Base-by-base conservation (phyloP, 768 basidiomycete genomes). In the Termitomyces sp. region DNA sequence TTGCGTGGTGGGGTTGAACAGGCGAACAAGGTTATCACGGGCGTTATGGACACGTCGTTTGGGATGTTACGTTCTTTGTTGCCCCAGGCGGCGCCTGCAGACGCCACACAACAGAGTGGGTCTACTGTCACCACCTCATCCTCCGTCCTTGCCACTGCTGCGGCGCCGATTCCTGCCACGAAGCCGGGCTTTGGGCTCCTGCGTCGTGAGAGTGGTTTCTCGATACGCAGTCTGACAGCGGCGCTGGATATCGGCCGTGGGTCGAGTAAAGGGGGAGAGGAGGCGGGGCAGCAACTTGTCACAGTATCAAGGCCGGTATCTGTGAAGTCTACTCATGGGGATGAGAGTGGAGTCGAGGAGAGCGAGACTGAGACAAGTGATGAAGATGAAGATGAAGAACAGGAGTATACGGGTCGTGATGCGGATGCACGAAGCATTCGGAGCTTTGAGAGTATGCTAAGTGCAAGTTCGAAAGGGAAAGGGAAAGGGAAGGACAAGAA, bases 21-120 rank as follows among this genome's bases (percentile, higher is more conserved):
- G 66, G 94, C 94, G 18, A 77, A 92, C 60, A 88, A 81, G 50
- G 93, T 92, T 43, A 90, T 92, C 52, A 86, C 80, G 5, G 94
- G 91, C 24, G 93, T 97, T 53, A 88, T 96, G 48, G 94, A 96
- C 67, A 84, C 92, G 0, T 92, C 90, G 2, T 94, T 95, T 71
- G 90, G 91, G 18, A 90, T 94, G 61, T 76, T 97, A 16, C 82
- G 91, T 18, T 86, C 91, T 4, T 75, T 94, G 43, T 78, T 95
- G 53, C 92, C 82, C 0, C 76, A 76, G 12, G 67, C 70, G 26
- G 63, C 67, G 60, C 62, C 73, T 53, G 56, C 65, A 52, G n/a
- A 46, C 1, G 14, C 36, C 34, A 31, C 37, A 5, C 47, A 44
- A n/a, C 22, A 18, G 13, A 32, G 16, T 26, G 16, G 29, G 3